phyloP scores from a whole-genome alignment of 169 alveolate species.

The Babesia gibsoni region DNA sequence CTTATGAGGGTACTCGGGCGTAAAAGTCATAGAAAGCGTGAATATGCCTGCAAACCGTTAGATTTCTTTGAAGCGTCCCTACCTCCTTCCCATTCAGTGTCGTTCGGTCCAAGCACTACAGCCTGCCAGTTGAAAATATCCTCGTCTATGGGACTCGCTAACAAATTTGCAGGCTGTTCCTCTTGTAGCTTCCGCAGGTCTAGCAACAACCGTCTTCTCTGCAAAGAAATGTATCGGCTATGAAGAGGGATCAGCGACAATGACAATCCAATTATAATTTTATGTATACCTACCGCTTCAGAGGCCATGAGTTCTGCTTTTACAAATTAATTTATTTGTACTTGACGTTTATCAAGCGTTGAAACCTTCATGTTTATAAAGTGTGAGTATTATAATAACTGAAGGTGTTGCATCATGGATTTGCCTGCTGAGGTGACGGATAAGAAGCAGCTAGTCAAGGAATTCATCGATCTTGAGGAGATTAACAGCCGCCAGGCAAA shows the following conservation, averaged over 20 bases:
- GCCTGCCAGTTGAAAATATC: slow-evolving; percentile 96
- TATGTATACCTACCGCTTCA: slow-evolving; percentile 35
- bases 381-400: too few relatives aligned
- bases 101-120: slow-evolving; percentile 96
- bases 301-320: slow-evolving; percentile 21
- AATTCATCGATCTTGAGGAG: slow-evolving; percentile 79
- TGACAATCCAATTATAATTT: neutral
- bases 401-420: neutral
- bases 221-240: neutral
- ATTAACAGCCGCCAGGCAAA: slow-evolving; percentile 87
- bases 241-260: neutral
- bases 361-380: neutral
- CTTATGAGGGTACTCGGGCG: slow-evolving; percentile 87
- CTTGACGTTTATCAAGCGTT: neutral
- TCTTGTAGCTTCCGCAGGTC: slow-evolving; percentile 90
- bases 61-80: neutral
- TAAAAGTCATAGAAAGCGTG: slow-evolving; percentile 85
- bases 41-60: slow-evolving; percentile 64
- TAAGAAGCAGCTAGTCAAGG: slow-evolving; percentile 76
- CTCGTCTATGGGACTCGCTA: slow-evolving; percentile 93
- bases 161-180: slow-evolving; percentile 90
- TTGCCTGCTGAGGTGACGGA: slow-evolving; percentile 30
- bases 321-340: neutral
- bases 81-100: slow-evolving; percentile 98
- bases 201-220: slow-evolving; percentile 84